phyloP scores from a whole-genome alignment of 2,329 filamentous ascomycete genomes.

The Stagonosporopsis rhizophila region DNA sequence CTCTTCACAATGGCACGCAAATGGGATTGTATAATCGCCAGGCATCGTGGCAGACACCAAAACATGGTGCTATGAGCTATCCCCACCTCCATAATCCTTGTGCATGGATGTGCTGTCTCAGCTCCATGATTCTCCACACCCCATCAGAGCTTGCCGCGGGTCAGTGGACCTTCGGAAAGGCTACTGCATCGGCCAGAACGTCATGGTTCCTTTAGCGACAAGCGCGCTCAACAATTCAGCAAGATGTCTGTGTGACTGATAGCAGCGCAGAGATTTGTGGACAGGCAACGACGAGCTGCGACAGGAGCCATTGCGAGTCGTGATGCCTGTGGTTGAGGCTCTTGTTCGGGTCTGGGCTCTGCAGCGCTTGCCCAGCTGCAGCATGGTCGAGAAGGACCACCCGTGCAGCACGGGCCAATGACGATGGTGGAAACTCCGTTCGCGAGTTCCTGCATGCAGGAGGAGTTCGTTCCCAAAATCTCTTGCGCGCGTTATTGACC shows the following conservation, averaged over 20 bases:
- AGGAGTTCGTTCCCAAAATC: conserved; percentile 34
- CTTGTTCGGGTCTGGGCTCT: conserved; percentile 14
- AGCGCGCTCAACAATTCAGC: conserved; percentile 39
- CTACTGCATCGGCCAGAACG: conserved; percentile 23
- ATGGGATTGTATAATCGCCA: not conserved
- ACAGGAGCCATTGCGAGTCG: conserved; percentile 19
- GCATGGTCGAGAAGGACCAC: conserved; percentile 33
- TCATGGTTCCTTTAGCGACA: conserved; percentile 29
- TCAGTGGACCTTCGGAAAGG: conserved; percentile 17
- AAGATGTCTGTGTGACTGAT: conserved; percentile 8
- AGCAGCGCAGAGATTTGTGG: conserved; percentile 13
- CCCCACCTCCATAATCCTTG: conserved; percentile 7
- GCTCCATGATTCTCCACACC: conserved; percentile 20
- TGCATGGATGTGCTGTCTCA: conserved; percentile 19
- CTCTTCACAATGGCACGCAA: not conserved
- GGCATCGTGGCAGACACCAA: not conserved
- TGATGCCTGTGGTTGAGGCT: conserved; percentile 17
- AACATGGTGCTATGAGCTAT: not conserved
- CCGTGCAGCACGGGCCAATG: conserved; percentile 38
- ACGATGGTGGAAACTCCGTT: conserved; percentile 32
- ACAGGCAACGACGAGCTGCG: conserved; percentile 7
- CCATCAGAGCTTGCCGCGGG: conserved; percentile 16
- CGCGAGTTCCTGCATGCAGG: conserved; percentile 47
- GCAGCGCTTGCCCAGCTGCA: conserved; percentile 14
- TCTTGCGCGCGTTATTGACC: conserved; percentile 14